phyloP scores from a whole-genome alignment of 1,139 yeast genomes.

The Saccharomyces hybrid region DNA sequence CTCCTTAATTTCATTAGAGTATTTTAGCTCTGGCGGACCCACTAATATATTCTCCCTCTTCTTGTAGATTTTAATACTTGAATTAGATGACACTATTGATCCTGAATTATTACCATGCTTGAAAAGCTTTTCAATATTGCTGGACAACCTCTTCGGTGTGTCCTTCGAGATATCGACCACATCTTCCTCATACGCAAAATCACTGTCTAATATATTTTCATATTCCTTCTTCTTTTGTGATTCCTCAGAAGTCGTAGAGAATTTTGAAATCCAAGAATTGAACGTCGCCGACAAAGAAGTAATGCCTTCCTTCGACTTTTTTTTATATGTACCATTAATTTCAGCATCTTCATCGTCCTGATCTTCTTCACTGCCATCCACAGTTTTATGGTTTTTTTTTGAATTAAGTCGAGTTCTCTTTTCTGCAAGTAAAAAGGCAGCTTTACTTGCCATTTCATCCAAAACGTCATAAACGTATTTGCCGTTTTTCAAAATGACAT shows the following conservation, averaged over 20 bases:
- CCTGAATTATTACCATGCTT: not conserved
- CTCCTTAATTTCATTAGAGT: not conserved
- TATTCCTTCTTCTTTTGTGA: not conserved
- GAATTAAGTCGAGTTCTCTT: conserved; percentile 9
- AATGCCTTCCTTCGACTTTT: not conserved
- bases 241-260: conserved; percentile 3
- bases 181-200: not conserved
- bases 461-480: conserved; percentile 25
- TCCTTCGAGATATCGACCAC: not conserved
- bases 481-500: conserved; percentile 17
- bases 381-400: not conserved
- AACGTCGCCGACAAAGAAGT: conserved; percentile 4
- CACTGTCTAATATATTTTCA: not conserved
- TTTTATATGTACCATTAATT: not conserved
- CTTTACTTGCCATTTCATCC: conserved; percentile 22
- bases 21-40: conserved; percentile 4
- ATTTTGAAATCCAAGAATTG: conserved; percentile 12
- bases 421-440: conserved; percentile 15
- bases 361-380: not conserved
- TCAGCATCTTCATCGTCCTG: not conserved
- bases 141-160: not conserved
- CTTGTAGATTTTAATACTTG: conserved; percentile 3
- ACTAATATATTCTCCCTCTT: not conserved
- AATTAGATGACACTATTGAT: not conserved
- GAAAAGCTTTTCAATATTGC: not conserved